Evolutionary conservation across 305 asterid species (phyloP).

Genomic region (Fraxinus angustifolia): DNA sequence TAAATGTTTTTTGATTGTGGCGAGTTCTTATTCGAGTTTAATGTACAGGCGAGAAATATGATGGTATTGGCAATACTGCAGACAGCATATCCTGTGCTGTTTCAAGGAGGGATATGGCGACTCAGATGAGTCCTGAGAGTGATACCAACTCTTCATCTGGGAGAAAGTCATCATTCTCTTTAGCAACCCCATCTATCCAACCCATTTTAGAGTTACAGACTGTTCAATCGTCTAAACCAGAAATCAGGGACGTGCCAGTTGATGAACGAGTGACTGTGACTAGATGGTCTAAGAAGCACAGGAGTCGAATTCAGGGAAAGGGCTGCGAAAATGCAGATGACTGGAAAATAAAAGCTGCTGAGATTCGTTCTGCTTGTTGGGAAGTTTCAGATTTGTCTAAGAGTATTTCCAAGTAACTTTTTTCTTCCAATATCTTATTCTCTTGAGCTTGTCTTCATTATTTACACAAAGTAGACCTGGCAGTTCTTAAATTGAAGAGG

Average conservation of each 20-base stretch:
- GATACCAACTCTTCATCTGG: conserved; percentile 43
- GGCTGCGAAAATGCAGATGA: conserved; percentile 48
- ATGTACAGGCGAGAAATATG: conserved; percentile 41
- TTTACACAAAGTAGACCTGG: background rate
- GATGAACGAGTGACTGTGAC: conserved; percentile 81
- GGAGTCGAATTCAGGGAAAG: conserved; percentile 38
- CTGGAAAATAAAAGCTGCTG: conserved; percentile 66
- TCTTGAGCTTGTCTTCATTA: conserved; percentile 9
- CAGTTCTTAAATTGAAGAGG: background rate
- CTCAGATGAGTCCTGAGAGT: conserved; percentile 68
- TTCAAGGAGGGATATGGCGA: conserved; percentile 68
- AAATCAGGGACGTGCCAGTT: conserved; percentile 67
- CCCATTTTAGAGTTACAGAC: conserved; percentile 53
- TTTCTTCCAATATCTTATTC: conserved; percentile 2
- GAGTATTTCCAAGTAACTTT: conserved; percentile 56
- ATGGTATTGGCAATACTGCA: conserved; percentile 36
- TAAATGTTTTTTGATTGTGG: background rate
- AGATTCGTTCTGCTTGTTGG: conserved; percentile 54
- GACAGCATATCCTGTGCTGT: conserved; percentile 56
- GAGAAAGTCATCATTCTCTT: conserved; percentile 51
- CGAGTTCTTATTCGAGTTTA: background rate
- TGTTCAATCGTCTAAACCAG: conserved; percentile 44
- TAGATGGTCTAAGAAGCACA: conserved; percentile 79
- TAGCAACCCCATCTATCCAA: conserved; percentile 49
- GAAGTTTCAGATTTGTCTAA: conserved; percentile 59